Conservation (phyloP, 495 filamentous ascomycete species). For the Elaphomyces granulatus region DNA sequence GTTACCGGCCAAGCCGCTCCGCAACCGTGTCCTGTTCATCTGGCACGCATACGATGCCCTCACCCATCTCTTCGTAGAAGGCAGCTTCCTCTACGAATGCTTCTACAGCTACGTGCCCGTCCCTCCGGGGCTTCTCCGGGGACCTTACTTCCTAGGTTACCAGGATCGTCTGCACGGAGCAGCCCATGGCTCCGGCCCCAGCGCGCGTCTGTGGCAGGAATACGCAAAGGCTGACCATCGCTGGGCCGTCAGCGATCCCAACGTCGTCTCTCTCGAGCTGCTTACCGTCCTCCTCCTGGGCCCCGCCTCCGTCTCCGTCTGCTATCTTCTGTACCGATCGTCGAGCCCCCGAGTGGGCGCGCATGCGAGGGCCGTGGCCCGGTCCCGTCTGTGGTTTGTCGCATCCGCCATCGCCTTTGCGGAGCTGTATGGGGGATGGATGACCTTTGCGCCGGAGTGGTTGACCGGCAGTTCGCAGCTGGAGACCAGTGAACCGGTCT, state of each 20-base stretch:
- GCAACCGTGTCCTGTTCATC: slow-evolving; percentile 63
- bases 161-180: slow-evolving; percentile 54
- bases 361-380: slow-evolving; percentile 19
- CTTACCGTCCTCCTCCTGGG: slow-evolving; percentile 71
- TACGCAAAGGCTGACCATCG: slow-evolving; percentile 77
- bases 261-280: slow-evolving; percentile 68
- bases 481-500: slow-evolving; percentile 71
- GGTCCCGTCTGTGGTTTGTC: slow-evolving; percentile 49
- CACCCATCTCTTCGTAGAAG: slow-evolving; percentile 80
- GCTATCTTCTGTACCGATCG: slow-evolving; percentile 41
- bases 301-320: slow-evolving; percentile 54
- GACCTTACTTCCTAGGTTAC: slow-evolving; percentile 37
- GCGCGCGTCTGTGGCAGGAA: slow-evolving; percentile 73
- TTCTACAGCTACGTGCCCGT: slow-evolving; percentile 52
- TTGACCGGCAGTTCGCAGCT: slow-evolving; percentile 61
- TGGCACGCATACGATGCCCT: slow-evolving; percentile 92
- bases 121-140: slow-evolving; percentile 23
- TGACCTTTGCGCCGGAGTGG: slow-evolving; percentile 97
- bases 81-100: slow-evolving; percentile 81
- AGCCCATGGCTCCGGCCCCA: slow-evolving; percentile 47
- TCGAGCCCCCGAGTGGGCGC: slow-evolving; percentile 11
- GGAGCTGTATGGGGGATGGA: slow-evolving; percentile 93
- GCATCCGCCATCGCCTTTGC: slow-evolving; percentile 70
- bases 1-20: slow-evolving; percentile 32
- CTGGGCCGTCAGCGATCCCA: slow-evolving; percentile 69